Percentiles rank a stretch among this genome's conserved stretches.
phyloP scores from a whole-genome alignment of 2,329 filamentous ascomycete genomes.

The Leptographium procerum region DNA sequence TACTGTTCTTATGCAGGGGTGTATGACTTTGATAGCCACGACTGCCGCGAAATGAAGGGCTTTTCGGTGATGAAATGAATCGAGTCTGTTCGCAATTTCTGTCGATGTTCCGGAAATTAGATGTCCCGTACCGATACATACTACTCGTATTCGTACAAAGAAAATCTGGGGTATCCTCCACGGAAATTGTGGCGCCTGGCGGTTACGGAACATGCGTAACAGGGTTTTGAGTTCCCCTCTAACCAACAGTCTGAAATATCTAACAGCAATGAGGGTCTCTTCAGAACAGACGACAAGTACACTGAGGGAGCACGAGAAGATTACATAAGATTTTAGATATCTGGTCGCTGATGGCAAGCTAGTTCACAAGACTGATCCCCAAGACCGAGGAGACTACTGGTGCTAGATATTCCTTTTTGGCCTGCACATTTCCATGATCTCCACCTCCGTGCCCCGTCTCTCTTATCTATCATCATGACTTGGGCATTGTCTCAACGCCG shows the following conservation, averaged over 20 bases:
- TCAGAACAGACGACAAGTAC: not conserved
- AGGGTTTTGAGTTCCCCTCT: not conserved
- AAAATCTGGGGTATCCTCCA: not conserved
- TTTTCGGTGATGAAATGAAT: no score
- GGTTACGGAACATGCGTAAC: not conserved
- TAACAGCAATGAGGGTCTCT: not conserved
- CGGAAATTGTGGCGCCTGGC: not conserved
- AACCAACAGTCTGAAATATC: not conserved
- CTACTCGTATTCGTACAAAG: not conserved
- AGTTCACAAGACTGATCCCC: no score
- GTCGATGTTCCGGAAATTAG: no score
- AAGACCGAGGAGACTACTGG: not conserved
- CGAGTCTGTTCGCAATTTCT: no score
- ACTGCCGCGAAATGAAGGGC: no score
- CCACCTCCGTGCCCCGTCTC: not conserved
- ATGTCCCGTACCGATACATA: no score
- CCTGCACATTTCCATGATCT: not conserved
- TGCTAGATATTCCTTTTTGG: not conserved
- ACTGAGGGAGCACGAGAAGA: not conserved
- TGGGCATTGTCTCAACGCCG: slow-evolving; percentile 50
- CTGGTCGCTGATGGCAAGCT: not conserved
- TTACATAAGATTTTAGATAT: not conserved
- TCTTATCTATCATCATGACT: slow-evolving; percentile 30
- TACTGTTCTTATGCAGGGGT: no score
- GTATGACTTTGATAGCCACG: no score